Percentiles rank a stretch among this genome's conserved stretches.
These are phyloP conservation scores for Capronia coronata DNA, from an alignment of 2,329 filamentous ascomycete species.

Conservation along the genomic window DNA sequence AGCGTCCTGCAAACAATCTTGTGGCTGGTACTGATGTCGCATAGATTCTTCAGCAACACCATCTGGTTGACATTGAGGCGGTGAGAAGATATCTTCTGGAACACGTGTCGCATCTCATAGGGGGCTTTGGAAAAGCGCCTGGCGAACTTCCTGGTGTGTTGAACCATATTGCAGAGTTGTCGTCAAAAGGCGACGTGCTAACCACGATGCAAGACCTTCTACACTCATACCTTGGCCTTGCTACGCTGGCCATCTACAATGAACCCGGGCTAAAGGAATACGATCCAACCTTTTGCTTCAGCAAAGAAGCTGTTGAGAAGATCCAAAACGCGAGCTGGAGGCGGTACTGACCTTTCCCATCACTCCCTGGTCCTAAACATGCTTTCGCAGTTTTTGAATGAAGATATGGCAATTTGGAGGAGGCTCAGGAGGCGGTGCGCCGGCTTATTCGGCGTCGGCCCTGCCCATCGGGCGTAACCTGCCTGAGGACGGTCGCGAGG, in stretches of 20 bases:
- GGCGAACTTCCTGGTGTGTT: constrained; percentile 41
- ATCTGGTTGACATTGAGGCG: constrained; percentile 53
- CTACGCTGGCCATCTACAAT: constrained; percentile 66
- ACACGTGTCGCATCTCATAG: constrained; percentile 79
- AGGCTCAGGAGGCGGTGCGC: no score
- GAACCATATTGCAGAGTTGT: neutral
- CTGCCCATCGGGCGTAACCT: no score
- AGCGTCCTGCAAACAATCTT: constrained; percentile 11
- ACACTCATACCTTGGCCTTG: constrained; percentile 82
- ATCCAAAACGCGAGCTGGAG: constrained; percentile 40
- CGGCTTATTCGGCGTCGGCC: no score
- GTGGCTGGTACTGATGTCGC: constrained; percentile 18
- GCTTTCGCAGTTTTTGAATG: no score
- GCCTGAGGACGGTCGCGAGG: neutral
- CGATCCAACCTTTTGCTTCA: constrained; percentile 71
- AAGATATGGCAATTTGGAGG: no score
- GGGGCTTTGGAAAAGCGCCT: constrained; percentile 74
- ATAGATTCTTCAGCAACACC: constrained; percentile 53
- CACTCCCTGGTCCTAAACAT: no score
- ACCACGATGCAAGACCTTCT: constrained; percentile 56
- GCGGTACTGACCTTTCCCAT: constrained; percentile 16
- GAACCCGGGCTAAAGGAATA: constrained; percentile 63
- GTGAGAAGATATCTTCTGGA: constrained; percentile 74
- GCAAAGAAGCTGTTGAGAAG: constrained; percentile 42
- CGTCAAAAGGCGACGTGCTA: constrained; percentile 23